Evolutionary conservation across 2,329 filamentous ascomycete genomes (phyloP), one percentile per base, ranked within the genome.

Genomic region (Cladosporium sp.): DNA sequence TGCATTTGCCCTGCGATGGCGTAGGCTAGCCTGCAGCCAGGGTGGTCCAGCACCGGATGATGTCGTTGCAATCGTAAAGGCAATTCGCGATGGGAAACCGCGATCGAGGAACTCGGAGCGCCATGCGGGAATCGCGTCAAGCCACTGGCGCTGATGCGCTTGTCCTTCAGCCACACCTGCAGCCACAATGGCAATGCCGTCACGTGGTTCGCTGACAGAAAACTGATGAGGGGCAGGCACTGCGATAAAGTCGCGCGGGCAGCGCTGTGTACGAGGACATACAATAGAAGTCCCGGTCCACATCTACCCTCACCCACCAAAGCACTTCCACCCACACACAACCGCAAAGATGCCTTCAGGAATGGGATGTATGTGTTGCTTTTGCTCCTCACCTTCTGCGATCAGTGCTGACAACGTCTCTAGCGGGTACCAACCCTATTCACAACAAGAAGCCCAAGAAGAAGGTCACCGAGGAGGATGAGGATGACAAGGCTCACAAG

Each of bases 391-490:
- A 25, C 20, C 12, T 30, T 3, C 38, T 43, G 40, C 40, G 30
- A 34, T 5, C 22, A 19, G n/a, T 36, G 25, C 55, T 58, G 39
- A 58, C 55, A 34, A 20, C 7, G 17, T 51, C 45, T 12, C 15
- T 66, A 81, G 78, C 77, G 62, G 78, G 78, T 60, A 81, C 78
- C 55, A 80, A 81, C 72, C 78, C 78, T n/a, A 80, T 80, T 66
- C 78, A 80, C 77, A 80, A 80, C 77, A 97, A 96, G 87, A 84
- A 88, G 66, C 81, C 90, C 62, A 97, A 96, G 87, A 95, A 93
- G 70, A 76, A 76, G 84, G 82, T 84, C 56, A 81, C 82, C 72
- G 88, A 88, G 76, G 92, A 96, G 54, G 76, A 92, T 60, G 92
- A 96, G 73, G 92, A 96, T 0, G 92, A 96, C 65, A 76, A 87